These are phyloP conservation scores for Aspergillus sp. DNA, from an alignment of 2,329 filamentous ascomycete species.

Conservation along the genomic window DNA sequence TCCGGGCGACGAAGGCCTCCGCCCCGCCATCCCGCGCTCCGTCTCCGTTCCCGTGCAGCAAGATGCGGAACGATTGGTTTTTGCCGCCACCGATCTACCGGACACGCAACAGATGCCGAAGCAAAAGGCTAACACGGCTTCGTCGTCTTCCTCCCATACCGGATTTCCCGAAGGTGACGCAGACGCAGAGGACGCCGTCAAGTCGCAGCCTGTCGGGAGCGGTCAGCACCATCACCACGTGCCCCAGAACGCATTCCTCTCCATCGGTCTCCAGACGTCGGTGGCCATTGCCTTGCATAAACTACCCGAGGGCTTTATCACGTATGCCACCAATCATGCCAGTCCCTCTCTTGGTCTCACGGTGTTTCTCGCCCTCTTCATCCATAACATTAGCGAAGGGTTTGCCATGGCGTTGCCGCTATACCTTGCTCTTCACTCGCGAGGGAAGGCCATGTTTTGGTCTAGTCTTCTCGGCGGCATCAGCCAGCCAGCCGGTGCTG, in stretches of 20 bases:
- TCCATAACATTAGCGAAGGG: constrained; percentile 97
- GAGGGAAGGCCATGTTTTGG: constrained; percentile 80
- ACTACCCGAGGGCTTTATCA: constrained; percentile 83
- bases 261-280: constrained; percentile 92
- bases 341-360: constrained; percentile 85
- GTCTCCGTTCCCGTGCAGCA: constrained; percentile 19
- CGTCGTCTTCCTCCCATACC: constrained; percentile 15
- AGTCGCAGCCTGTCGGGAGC: constrained; percentile 8
- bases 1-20: constrained; percentile 16
- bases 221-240: constrained; percentile 86
- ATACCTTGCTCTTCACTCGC: constrained; percentile 83
- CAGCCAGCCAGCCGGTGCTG: constrained; percentile 83
- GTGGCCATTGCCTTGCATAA: constrained; percentile 96
- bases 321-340: constrained; percentile 95
- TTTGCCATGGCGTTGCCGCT: constrained; percentile 91
- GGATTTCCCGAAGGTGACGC: constrained; percentile 6
- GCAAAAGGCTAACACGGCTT: background rate
- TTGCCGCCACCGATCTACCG: background rate
- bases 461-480: constrained; percentile 80
- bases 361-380: constrained; percentile 92
- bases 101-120: background rate
- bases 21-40: constrained; percentile 14
- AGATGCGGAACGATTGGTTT: constrained; percentile 6
- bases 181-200: constrained; percentile 1
- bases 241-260: constrained; percentile 86